These are phyloP conservation scores for Cenococcum geophilum DNA, from an alignment of 495 filamentous ascomycete species.

Conservation along the genomic window DNA sequence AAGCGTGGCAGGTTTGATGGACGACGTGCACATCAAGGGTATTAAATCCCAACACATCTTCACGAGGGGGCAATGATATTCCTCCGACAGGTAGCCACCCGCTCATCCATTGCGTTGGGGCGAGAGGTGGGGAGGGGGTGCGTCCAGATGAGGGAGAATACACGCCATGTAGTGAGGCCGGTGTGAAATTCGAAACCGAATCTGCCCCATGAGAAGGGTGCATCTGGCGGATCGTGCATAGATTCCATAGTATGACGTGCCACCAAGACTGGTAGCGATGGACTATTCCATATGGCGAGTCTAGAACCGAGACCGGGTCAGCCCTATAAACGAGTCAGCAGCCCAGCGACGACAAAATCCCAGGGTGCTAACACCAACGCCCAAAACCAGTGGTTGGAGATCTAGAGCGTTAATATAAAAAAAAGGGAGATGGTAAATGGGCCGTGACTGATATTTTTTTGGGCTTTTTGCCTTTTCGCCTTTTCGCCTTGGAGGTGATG, in stretches of 20 bases:
- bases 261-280: background rate
- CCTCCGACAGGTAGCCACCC: constrained; percentile 4
- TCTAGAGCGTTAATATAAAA: background rate
- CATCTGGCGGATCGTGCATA: background rate
- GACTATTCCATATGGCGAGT: background rate
- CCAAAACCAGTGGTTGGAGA: background rate
- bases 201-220: background rate
- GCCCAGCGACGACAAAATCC: background rate
- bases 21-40: background rate
- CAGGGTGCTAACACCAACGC: background rate
- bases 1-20: background rate
- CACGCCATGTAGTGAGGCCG: background rate
- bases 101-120: background rate
- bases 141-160: background rate
- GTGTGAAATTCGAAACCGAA: background rate
- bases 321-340: background rate
- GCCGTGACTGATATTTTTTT: background rate
- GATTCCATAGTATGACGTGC: background rate
- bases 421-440: background rate
- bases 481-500: background rate
- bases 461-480: background rate
- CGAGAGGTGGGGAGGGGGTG: background rate
- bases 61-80: constrained; percentile 1
- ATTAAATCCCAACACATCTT: background rate
- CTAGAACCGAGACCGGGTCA: background rate